Evolutionary conservation across 257 asterid genomes (phyloP).

Genomic region (Petrea volubilis): DNA sequence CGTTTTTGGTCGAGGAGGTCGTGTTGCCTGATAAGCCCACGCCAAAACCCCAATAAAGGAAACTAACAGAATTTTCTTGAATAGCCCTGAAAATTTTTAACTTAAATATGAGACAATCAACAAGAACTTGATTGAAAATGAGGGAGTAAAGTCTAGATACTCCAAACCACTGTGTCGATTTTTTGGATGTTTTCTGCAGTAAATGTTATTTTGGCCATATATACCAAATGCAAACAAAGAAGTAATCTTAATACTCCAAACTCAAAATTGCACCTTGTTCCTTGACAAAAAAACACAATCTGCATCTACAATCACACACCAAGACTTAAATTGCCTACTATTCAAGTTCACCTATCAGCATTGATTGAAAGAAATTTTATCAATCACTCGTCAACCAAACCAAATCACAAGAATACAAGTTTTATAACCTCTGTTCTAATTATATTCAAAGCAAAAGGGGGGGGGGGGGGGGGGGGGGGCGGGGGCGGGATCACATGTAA

Average conservation of each 20-base stretch:
- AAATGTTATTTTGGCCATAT: background rate
- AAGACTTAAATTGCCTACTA: background rate
- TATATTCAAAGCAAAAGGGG: background rate
- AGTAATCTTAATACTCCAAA: background rate
- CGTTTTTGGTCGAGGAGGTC: constrained; percentile 57
- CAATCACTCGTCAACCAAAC: background rate
- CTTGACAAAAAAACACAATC: background rate
- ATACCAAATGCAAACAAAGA: background rate
- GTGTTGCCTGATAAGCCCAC: constrained; percentile 63
- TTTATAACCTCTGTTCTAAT: background rate
- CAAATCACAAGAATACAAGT: background rate
- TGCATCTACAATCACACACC: background rate
- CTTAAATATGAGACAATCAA: background rate
- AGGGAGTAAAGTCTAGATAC: background rate
- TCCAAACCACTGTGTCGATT: background rate
- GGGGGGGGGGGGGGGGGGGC: background rate
- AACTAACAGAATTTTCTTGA: constrained; percentile 51
- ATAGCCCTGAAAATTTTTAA: constrained; percentile 45
- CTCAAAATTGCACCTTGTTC: background rate
- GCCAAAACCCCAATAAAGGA: constrained; percentile 59
- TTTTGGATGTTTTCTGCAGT: constrained; percentile 2
- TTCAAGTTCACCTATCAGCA: background rate
- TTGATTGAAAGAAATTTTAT: background rate
- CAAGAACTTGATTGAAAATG: background rate
- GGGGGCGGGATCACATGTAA: too few species aligned